Base-by-base conservation (phyloP, 441 rosid genomes). In the Melastoma candidum region DNA sequence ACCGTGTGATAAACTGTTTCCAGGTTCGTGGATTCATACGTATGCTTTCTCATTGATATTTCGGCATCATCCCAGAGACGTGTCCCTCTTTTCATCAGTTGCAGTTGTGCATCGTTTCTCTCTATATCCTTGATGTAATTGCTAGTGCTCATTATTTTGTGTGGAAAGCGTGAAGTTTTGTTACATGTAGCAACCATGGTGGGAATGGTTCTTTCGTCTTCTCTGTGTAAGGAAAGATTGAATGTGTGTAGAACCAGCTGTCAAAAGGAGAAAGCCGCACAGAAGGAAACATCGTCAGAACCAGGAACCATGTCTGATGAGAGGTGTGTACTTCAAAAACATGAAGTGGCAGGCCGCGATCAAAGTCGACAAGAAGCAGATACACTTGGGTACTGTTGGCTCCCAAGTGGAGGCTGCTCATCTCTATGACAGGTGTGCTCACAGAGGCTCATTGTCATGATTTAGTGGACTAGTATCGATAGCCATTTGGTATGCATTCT, bases 311-410 rank as follows among this genome's bases (percentile, higher is more conserved):
- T 92, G 98, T 72, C 64, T 85, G 49, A 84, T 92, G 98, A 85
- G 98, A 74, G 98, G 98, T 44, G 98, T 92, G 12, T 92, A 92
- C 66, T 92, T 75, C 78, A 92, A 92, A 73, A 92, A 92, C 63
- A 92, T 88, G 97, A 92, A 92, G 77, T 92, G 98, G 98, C 98
- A 92, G 63, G 98, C 98, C 1, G 98, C 98, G 26, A 92, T 88
- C 59, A 92, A 92, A 71, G 98, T 92, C 24, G 95, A 92, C 51
- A 92, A 92, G 82, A 84, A 85, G 66, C 98, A 92, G 66, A 88
- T 92, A 57, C 98, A 92, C 74, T 69, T 92, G 63, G 98, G 98
- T 2, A 92, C 98, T 12, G 94, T 88, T 39, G 78, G 95, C 70
- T 75, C 97, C 17, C 96, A 92, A 74, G 83, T 83, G 71, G 97